These are phyloP conservation scores for Ammopiptanthus mongolicus DNA, from an alignment of 306 rosid genomes.

Conservation along the genomic window DNA sequence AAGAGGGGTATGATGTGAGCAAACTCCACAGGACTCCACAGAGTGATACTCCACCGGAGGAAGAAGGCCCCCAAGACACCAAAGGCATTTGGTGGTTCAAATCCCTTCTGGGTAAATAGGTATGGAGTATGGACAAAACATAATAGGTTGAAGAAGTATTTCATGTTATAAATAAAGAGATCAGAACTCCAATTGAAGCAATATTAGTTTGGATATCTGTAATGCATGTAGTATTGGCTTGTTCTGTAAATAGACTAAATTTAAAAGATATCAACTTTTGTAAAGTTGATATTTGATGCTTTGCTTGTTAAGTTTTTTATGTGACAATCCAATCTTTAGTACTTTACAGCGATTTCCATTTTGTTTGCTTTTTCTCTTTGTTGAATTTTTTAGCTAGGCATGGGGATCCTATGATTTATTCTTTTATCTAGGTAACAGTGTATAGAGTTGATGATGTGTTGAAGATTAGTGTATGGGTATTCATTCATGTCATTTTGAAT, in stretches of 20 bases:
- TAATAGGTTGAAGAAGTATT: neutral
- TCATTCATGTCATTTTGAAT: neutral
- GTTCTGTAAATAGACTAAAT: constrained; percentile 11
- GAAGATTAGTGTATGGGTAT: neutral
- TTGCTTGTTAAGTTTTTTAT: neutral
- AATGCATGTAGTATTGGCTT: neutral
- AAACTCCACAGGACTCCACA: constrained; percentile 86
- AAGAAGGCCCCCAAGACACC: constrained; percentile 55
- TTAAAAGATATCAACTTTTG: neutral
- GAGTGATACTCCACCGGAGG: constrained; percentile 62
- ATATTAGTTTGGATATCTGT: constrained; percentile 14
- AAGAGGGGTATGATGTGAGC: constrained; percentile 76
- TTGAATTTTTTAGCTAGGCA: neutral
- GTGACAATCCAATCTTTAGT: neutral
- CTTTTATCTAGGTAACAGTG: neutral
- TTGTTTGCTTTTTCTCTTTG: neutral
- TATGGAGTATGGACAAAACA: neutral
- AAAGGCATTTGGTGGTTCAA: constrained; percentile 82
- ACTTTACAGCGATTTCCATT: neutral
- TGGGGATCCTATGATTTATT: neutral
- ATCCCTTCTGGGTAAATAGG: constrained; percentile 55
- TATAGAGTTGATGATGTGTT: neutral
- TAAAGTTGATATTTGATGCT: constrained; percentile 9
- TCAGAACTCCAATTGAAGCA: constrained; percentile 1
- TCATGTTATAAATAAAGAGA: constrained; percentile 14